phyloP scores from a whole-genome alignment of 805 yeast genomes.

The Cyberlindnera mississippiensis region DNA sequence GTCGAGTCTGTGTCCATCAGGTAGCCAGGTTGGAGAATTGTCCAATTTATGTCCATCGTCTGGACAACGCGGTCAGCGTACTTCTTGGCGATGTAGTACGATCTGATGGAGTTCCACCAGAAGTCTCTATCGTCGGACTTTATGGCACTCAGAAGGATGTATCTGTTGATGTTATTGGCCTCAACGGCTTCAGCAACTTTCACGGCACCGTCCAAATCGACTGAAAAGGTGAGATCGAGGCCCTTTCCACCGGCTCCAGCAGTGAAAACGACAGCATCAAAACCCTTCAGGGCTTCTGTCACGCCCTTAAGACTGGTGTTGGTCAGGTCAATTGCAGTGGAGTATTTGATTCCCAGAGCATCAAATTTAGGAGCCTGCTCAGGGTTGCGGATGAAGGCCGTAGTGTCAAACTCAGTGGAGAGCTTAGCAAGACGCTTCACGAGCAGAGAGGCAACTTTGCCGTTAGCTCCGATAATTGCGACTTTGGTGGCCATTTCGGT shows the following conservation, averaged over 20 bases:
- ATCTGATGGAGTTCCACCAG: conserved; percentile 38
- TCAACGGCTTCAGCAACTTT: conserved; percentile 53
- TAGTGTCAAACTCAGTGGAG: conserved; percentile 34
- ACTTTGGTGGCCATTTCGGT: conserved; percentile 30
- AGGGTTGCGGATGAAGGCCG: conserved; percentile 41
- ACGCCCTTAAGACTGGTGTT: conserved; percentile 34
- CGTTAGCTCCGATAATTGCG: conserved; percentile 58
- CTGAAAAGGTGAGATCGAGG: conserved; percentile 39
- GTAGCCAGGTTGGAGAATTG: conserved; percentile 53
- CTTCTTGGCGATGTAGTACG: conserved; percentile 58
- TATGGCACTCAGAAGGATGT: conserved; percentile 52
- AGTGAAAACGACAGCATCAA: conserved; percentile 53
- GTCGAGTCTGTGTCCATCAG: conserved; percentile 39
- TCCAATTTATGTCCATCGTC: conserved; percentile 38
- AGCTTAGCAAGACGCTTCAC: conserved; percentile 32
- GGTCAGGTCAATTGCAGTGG: conserved; percentile 38
- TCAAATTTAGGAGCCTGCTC: conserved; percentile 42
- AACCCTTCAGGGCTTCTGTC: conserved; percentile 38
- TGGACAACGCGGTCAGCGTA: conserved; percentile 52
- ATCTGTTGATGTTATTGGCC: conserved; percentile 39
- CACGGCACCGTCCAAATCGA: conserved; percentile 62
- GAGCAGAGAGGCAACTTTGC: conserved; percentile 51
- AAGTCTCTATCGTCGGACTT: conserved; percentile 48
- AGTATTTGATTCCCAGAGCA: conserved; percentile 33
- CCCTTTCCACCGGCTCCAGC: conserved; percentile 64